phyloP scores from a whole-genome alignment of 495 filamentous ascomycete genomes.

The Talaromyces wortmannii region DNA sequence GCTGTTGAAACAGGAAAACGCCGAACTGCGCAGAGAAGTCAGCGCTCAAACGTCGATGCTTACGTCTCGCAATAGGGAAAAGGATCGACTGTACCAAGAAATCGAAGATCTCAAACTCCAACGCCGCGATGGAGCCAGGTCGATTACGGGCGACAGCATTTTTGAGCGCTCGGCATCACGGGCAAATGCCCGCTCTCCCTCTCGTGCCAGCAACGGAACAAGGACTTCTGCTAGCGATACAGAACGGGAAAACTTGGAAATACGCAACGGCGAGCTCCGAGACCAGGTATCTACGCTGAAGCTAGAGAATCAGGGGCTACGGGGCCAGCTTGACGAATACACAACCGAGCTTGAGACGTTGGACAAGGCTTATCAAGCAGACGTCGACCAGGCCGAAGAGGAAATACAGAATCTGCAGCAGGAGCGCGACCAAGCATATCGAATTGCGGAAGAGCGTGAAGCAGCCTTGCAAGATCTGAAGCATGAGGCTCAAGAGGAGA shows the following conservation, averaged over 20 bases:
- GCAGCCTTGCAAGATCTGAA: constrained; percentile 70
- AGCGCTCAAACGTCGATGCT: constrained; percentile 97
- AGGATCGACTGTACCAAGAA: constrained; percentile 90
- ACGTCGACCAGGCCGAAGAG: constrained; percentile 67
- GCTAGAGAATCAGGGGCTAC: constrained; percentile 74
- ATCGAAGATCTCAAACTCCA: constrained; percentile 94
- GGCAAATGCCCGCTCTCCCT: constrained; percentile 64
- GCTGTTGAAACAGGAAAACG: constrained; percentile 84
- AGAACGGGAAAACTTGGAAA: constrained; percentile 82
- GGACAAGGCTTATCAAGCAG: constrained; percentile 62
- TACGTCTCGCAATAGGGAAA: constrained; percentile 89
- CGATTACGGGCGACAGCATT: constrained; percentile 79
- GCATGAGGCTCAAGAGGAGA: constrained; percentile 74
- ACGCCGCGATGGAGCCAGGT: constrained; percentile 56
- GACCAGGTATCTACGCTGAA: constrained; percentile 81
- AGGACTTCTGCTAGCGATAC: constrained; percentile 65
- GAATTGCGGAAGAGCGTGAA: constrained; percentile 72
- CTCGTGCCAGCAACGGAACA: constrained; percentile 65
- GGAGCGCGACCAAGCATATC: constrained; percentile 81
- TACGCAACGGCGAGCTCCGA: constrained; percentile 71
- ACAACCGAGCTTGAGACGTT: constrained; percentile 59
- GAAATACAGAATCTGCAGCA: constrained; percentile 76
- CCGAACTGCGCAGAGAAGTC: constrained; percentile 83
- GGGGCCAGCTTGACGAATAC: constrained; percentile 63
- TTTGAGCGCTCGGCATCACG: constrained; percentile 89